Percentiles rank a stretch among this genome's conserved stretches.
phyloP scores from a whole-genome alignment of 208 protist species.

The Trichomonas vaginalis region DNA sequence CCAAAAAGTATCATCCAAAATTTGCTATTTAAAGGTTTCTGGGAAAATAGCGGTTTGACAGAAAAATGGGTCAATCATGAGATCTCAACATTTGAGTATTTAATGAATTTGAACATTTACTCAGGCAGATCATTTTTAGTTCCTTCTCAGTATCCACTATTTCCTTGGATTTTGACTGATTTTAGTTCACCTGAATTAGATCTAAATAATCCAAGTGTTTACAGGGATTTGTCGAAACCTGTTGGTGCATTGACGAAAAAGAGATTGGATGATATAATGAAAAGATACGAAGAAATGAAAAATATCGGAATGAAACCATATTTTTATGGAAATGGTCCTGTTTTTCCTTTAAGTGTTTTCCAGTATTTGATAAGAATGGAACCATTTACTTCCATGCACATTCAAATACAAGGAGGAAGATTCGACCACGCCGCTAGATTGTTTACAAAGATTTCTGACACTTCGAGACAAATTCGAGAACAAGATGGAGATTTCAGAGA shows the following conservation, averaged over 20 bases:
- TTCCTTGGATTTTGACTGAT: conserved; percentile 34
- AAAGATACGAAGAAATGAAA: background rate
- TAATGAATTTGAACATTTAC: background rate
- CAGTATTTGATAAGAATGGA: background rate
- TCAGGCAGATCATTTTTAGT: background rate
- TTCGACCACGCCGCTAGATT: background rate
- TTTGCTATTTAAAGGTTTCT: background rate
- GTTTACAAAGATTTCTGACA: background rate
- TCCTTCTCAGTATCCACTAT: conserved; percentile 15
- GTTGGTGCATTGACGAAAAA: conserved; percentile 26
- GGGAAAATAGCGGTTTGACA: background rate
- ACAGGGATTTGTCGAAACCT: conserved; percentile 36
- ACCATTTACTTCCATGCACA: conserved; percentile 1
- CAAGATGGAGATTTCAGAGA: conserved; percentile 3
- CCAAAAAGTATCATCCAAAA: background rate
- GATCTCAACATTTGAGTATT: background rate
- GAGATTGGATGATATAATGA: background rate
- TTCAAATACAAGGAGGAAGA: background rate
- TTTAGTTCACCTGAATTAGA: conserved; percentile 11
- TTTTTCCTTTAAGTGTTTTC: background rate
- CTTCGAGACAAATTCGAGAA: background rate
- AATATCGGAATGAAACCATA: background rate
- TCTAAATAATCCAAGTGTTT: background rate
- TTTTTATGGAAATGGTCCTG: background rate
- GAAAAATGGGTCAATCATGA: background rate